Evolutionary conservation across 805 yeast genomes (phyloP).

Genomic region (Candida quercuum): DNA sequence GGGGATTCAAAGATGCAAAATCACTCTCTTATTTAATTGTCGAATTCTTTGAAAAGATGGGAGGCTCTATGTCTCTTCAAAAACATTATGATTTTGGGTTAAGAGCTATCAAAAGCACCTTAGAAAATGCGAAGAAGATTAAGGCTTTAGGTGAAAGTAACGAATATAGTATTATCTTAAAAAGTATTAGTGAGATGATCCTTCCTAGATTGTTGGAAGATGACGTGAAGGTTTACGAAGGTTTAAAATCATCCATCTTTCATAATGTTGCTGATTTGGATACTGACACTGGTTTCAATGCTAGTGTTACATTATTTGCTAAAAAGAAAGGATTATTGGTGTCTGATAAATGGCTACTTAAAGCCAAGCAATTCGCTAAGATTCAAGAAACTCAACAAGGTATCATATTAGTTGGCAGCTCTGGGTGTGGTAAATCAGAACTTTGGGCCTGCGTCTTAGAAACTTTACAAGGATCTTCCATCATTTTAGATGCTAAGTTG

Average conservation of each 20-base stretch:
- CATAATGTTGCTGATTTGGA: slow-evolving; percentile 19
- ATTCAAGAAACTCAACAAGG: slow-evolving; percentile 68
- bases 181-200: slow-evolving; percentile 55
- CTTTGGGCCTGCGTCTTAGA: slow-evolving; percentile 44
- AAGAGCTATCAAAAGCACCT: slow-evolving; percentile 67
- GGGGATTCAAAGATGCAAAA: slow-evolving; percentile 55
- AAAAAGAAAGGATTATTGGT: slow-evolving; percentile 26
- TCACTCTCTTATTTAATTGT: slow-evolving; percentile 45
- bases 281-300: slow-evolving; percentile 24
- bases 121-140: slow-evolving; percentile 52
- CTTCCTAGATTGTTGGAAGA: slow-evolving; percentile 57
- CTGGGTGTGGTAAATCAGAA: slow-evolving; percentile 72
- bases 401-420: slow-evolving; percentile 68
- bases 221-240: slow-evolving; percentile 43
- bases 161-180: slow-evolving; percentile 35
- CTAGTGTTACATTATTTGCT: slow-evolving; percentile 25
- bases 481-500: slow-evolving; percentile 69
- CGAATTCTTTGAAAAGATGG: slow-evolving; percentile 45
- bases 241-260: slow-evolving; percentile 22
- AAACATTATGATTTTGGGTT: slow-evolving; percentile 88
- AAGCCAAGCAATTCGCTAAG: slow-evolving; percentile 56
- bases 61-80: slow-evolving; percentile 41
- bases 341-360: slow-evolving; percentile 42
- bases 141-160: slow-evolving; percentile 13
- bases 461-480: slow-evolving; percentile 28